These are phyloP conservation scores for Apiotrichum domesticum DNA, from an alignment of 1,284 basidiomycete genomes.

Conservation along the genomic window DNA sequence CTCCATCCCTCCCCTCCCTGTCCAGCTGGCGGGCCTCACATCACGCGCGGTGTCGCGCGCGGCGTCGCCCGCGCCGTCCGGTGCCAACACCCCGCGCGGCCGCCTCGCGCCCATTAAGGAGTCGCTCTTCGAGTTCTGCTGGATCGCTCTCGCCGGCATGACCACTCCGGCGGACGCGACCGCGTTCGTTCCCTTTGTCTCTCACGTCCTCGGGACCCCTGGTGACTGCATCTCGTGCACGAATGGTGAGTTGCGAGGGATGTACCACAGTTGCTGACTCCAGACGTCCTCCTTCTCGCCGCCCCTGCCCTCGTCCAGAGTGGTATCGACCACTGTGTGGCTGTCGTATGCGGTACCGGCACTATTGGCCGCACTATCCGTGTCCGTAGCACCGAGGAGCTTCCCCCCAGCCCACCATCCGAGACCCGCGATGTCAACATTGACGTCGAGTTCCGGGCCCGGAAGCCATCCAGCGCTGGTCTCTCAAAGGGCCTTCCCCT, in stretches of 20 bases:
- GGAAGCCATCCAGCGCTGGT: background rate
- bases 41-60: slow-evolving; percentile 19
- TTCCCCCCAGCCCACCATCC: slow-evolving; percentile 10
- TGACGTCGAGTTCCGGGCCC: background rate
- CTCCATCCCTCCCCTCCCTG: slow-evolving; percentile 13
- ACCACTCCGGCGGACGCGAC: slow-evolving; percentile 22
- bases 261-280: slow-evolving; percentile 15
- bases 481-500: slow-evolving; percentile 22
- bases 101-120: slow-evolving; percentile 21
- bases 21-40: slow-evolving; percentile 1
- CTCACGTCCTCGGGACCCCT: slow-evolving; percentile 15
- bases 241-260: slow-evolving; percentile 27
- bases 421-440: slow-evolving; percentile 1
- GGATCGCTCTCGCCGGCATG: slow-evolving; percentile 40
- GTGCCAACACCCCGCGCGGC: slow-evolving; percentile 9
- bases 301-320: slow-evolving; percentile 31
- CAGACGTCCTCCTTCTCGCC: slow-evolving; percentile 42
- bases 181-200: slow-evolving; percentile 22
- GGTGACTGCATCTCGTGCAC: slow-evolving; percentile 25
- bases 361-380: slow-evolving; percentile 36
- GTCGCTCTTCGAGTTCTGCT: slow-evolving; percentile 30
- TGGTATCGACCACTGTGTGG: slow-evolving; percentile 30
- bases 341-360: slow-evolving; percentile 39
- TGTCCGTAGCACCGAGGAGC: slow-evolving; percentile 8
- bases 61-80: slow-evolving; percentile 2